These are phyloP conservation scores for Meripilus lineatus DNA, from an alignment of 1,284 basidiomycete species.

Conservation along the genomic window DNA sequence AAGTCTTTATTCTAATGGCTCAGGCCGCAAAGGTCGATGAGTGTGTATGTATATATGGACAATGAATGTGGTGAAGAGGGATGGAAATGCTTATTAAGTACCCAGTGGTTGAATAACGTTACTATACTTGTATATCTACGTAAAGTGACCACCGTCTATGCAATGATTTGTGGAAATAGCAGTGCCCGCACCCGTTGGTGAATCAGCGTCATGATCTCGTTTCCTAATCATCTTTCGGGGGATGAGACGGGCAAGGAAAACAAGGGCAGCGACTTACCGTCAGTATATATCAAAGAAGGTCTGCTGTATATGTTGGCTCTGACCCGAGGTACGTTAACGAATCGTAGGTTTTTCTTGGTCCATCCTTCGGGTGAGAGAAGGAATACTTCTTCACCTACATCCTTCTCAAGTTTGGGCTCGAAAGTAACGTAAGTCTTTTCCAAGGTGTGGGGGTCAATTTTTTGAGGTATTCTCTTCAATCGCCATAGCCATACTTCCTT, in stretches of 20 bases:
- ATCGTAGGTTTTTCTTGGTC: background rate
- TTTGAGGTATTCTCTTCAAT: background rate
- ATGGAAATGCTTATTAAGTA: background rate
- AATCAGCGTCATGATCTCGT: background rate
- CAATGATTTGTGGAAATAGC: too few relatives aligned
- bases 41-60: too few relatives aligned
- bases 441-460: background rate
- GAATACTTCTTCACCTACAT: too few relatives aligned
- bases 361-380: too few relatives aligned
- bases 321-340: background rate
- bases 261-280: background rate
- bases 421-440: background rate
- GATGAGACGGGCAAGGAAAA: background rate
- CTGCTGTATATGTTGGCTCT: background rate
- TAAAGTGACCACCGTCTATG: too few relatives aligned
- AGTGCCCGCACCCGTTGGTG: too few relatives aligned
- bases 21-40: too few relatives aligned
- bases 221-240: background rate
- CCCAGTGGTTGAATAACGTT: too few relatives aligned
- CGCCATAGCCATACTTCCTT: constrained; percentile 10
- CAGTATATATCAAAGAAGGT: background rate
- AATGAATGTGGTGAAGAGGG: background rate
- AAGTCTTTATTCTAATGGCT: too few relatives aligned
- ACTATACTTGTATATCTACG: too few relatives aligned
- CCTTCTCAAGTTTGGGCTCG: too few relatives aligned